phyloP scores from a whole-genome alignment of 306 rosid species.

The Myrica gale region DNA sequence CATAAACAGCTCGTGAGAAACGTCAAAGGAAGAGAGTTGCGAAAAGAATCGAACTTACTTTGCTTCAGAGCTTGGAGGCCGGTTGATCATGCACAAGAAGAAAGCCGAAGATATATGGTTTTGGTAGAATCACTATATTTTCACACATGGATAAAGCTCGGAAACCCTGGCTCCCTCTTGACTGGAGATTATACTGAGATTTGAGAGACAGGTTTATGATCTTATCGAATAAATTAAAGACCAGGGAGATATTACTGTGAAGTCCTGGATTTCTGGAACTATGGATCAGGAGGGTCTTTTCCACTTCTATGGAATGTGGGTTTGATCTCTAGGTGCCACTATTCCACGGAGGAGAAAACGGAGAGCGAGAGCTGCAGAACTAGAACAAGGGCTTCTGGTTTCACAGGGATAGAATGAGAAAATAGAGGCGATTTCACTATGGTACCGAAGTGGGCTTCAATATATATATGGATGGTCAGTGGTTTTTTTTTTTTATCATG shows the following conservation, averaged over 20 bases:
- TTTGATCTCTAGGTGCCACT: conserved; percentile 23
- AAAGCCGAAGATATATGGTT: background rate
- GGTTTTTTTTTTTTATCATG: too few species aligned
- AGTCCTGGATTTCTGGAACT: conserved; percentile 18
- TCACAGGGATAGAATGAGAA: background rate
- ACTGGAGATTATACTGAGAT: conserved; percentile 10
- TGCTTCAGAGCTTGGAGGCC: conserved; percentile 5
- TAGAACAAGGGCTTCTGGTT: background rate
- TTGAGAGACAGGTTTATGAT: conserved; percentile 5
- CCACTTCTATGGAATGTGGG: conserved; percentile 19
- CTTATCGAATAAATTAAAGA: conserved; percentile 3
- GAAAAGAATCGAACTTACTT: conserved; percentile 7
- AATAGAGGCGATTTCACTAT: conserved; percentile 18
- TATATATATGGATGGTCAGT: background rate
- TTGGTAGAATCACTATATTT: background rate
- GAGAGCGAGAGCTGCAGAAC: conserved; percentile 8
- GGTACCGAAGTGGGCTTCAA: conserved; percentile 11
- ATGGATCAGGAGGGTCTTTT: conserved; percentile 17
- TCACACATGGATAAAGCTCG: background rate
- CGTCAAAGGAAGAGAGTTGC: background rate
- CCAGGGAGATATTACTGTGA: background rate
- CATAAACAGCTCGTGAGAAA: conserved; percentile 31
- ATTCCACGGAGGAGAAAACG: conserved; percentile 25
- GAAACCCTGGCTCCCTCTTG: background rate
- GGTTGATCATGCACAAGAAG: conserved; percentile 4